Evolutionary conservation across 2,329 filamentous ascomycete species (phyloP).

Genomic region (Elsinoe arachidis): DNA sequence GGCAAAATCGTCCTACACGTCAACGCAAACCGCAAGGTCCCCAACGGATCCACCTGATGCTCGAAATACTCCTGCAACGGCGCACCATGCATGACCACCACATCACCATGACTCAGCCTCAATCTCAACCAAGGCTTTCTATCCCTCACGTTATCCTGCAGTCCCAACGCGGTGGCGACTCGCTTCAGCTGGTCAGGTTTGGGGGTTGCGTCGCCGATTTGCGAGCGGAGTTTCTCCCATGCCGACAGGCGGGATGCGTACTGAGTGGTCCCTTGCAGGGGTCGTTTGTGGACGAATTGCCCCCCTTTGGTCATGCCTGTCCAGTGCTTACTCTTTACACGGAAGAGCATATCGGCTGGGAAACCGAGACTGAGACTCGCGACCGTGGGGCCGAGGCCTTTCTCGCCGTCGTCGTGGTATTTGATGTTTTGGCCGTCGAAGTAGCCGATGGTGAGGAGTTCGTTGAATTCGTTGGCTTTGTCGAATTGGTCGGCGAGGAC

Average conservation of each 20-base stretch:
- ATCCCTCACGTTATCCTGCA: conserved; percentile 22
- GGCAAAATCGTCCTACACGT: conserved; percentile 47
- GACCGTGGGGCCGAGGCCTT: conserved; percentile 53
- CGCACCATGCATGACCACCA: conserved; percentile 55
- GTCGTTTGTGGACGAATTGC: conserved; percentile 15
- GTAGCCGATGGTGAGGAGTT: conserved; percentile 55
- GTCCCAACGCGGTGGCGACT: conserved; percentile 30
- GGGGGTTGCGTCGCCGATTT: not conserved
- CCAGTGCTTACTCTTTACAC: conserved; percentile 46
- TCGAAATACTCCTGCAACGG: conserved; percentile 53
- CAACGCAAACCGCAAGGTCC: conserved; percentile 48
- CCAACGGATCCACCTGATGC: conserved; percentile 46
- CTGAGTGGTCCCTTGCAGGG: conserved; percentile 23
- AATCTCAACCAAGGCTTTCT: conserved; percentile 11
- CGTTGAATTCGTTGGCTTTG: conserved; percentile 47
- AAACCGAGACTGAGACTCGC: conserved; percentile 54
- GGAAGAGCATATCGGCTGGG: conserved; percentile 49
- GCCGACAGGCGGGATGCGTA: conserved; percentile 29
- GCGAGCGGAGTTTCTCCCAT: conserved; percentile 24
- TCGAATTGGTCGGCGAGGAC: conserved; percentile 27
- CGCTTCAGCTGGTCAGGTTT: conserved; percentile 22
- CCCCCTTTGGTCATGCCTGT: conserved; percentile 23
- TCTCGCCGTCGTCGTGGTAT: conserved; percentile 60
- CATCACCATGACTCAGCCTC: conserved; percentile 53
- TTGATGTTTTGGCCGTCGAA: conserved; percentile 53